These are phyloP conservation scores for Puccinellia tenuiflora DNA, from an alignment of 176 grass and related monocot genomes.

Conservation along the genomic window DNA sequence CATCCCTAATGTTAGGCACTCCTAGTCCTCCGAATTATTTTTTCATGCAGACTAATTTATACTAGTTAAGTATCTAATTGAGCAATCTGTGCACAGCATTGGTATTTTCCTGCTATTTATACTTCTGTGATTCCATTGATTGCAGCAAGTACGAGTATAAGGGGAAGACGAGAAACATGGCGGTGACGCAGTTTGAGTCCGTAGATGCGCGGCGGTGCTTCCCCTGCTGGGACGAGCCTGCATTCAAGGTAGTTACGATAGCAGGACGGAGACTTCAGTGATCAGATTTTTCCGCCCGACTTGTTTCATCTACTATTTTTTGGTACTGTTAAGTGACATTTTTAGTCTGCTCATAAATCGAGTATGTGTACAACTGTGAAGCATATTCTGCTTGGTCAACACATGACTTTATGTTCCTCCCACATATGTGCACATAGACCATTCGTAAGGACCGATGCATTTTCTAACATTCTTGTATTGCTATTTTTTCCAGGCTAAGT, in stretches of 20 bases:
- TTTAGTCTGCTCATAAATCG: not conserved
- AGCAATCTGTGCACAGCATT: not conserved
- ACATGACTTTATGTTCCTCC: conserved; percentile 17
- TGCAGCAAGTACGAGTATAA: conserved; percentile 56
- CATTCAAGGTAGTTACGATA: conserved; percentile 60
- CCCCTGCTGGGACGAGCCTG: conserved; percentile 87
- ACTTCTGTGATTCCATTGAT: not conserved
- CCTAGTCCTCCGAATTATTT: too few species aligned
- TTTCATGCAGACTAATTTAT: too few species aligned
- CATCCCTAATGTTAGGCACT: too few species aligned
- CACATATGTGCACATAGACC: not conserved
- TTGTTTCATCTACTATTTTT: not conserved
- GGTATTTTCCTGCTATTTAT: not conserved
- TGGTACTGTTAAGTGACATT: not conserved
- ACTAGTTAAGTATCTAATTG: not conserved
- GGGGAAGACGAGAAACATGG: conserved; percentile 61
- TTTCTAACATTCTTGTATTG: not conserved
- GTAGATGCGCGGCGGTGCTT: conserved; percentile 81
- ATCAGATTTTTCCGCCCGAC: not conserved
- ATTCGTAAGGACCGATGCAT: not conserved
- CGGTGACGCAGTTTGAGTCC: conserved; percentile 75
- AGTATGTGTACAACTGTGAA: not conserved
- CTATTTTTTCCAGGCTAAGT: conserved; percentile 58
- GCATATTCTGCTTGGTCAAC: not conserved
- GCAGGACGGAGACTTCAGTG: not conserved